Percentiles rank a stretch among this genome's conserved stretches.
phyloP scores from a whole-genome alignment of 176 grass and related monocot genomes.

The Coix lacrymajobi region DNA sequence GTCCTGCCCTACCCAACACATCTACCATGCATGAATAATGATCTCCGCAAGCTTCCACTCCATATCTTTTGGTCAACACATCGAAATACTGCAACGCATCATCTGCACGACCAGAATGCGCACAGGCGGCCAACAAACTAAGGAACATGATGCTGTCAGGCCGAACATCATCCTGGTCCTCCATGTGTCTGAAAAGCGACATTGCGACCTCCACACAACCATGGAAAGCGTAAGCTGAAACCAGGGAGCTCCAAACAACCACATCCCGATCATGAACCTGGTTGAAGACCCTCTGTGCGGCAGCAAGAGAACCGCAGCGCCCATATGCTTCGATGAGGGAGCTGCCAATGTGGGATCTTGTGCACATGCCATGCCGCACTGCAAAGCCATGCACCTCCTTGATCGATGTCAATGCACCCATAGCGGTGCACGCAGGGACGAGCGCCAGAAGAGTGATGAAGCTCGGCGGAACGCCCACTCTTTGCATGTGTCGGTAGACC shows the following conservation, averaged over 20 bases:
- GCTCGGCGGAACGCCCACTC: constrained; percentile 29
- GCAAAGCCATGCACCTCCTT: constrained; percentile 63
- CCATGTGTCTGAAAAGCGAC: constrained; percentile 54
- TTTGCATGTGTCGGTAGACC: constrained; percentile 46
- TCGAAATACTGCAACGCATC: constrained; percentile 60
- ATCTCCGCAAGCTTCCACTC: constrained; percentile 38
- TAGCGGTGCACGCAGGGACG: constrained; percentile 13
- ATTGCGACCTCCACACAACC: constrained; percentile 37
- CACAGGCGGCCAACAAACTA: constrained; percentile 49
- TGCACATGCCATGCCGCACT: constrained; percentile 27
- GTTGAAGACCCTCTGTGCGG: constrained; percentile 37
- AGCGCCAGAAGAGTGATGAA: constrained; percentile 53
- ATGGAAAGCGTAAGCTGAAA: constrained; percentile 69
- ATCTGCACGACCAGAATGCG: constrained; percentile 51
- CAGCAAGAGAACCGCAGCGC: constrained; percentile 32
- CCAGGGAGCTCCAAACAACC: constrained; percentile 57
- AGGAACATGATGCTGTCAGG: constrained; percentile 69
- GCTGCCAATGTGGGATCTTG: constrained; percentile 41
- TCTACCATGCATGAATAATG: constrained; percentile 75
- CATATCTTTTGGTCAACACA: constrained; percentile 36
- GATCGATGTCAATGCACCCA: constrained; percentile 35
- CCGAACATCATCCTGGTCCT: constrained; percentile 26
- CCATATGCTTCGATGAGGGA: constrained; percentile 64
- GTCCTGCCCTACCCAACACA: constrained; percentile 63
- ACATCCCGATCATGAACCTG: constrained; percentile 45